Conservation (phyloP, 2,329 filamentous ascomycete species). For the Berkeleyomyces basicola region DNA sequence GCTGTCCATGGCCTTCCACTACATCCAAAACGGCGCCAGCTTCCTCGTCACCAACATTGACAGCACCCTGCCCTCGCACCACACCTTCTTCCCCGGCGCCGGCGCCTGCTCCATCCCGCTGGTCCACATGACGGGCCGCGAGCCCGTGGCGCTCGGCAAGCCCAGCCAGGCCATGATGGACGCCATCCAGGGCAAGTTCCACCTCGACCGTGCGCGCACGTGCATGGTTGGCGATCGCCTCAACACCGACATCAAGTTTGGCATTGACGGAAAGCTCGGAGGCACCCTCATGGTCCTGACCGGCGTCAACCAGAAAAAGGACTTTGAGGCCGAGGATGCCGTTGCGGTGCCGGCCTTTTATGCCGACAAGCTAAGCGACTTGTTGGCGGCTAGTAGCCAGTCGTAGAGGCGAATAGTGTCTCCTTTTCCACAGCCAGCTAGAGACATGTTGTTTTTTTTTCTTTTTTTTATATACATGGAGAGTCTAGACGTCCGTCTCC, state of each 20-base stretch:
- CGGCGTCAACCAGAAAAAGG: slow-evolving; percentile 71
- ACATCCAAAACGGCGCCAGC: slow-evolving; percentile 61
- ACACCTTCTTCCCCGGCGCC: slow-evolving; percentile 78
- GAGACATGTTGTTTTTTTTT: background rate
- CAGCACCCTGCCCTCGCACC: slow-evolving; percentile 68
- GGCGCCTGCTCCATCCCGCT: slow-evolving; percentile 68
- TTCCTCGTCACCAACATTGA: slow-evolving; percentile 93
- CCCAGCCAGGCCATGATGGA: slow-evolving; percentile 99
- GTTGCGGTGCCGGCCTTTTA: slow-evolving; percentile 64
- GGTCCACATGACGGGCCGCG: slow-evolving; percentile 49
- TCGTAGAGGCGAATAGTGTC: background rate
- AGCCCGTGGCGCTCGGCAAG: slow-evolving; percentile 73
- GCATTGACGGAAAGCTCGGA: slow-evolving; percentile 74
- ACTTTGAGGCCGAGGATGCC: slow-evolving; percentile 56
- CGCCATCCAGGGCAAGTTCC: slow-evolving; percentile 89
- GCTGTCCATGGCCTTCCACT: slow-evolving; percentile 68
- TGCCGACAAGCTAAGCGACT: slow-evolving; percentile 68
- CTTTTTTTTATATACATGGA: too few relatives aligned
- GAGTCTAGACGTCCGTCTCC: too few relatives aligned
- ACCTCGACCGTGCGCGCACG: slow-evolving; percentile 64
- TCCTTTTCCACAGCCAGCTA: background rate
- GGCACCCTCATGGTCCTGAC: slow-evolving; percentile 85
- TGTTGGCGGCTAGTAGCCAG: slow-evolving; percentile 24
- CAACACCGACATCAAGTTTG: slow-evolving; percentile 93
- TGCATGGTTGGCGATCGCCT: slow-evolving; percentile 94